Evolutionary conservation across 1,284 basidiomycete species (phyloP), one percentile per base, ranked within the genome.

Genomic region (Tilletia indica): DNA sequence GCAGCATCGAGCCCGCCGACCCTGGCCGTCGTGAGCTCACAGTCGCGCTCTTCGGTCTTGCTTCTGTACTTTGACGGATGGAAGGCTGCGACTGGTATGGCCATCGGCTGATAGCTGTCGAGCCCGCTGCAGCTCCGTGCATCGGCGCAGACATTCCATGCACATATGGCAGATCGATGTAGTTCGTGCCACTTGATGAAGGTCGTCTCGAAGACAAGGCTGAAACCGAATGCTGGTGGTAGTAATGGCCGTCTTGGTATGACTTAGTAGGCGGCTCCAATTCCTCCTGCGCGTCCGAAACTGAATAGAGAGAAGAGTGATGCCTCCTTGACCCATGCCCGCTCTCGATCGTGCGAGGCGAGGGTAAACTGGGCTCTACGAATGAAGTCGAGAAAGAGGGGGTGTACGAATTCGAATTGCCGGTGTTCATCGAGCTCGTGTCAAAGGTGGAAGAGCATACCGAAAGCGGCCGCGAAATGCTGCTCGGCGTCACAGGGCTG

Each of bases 371-470:
- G 1, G 8, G 19, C n/a, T 54, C 42, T 45, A 14, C 51, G 51
- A 54, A 21, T 4, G 51, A 54, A 8, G 51, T 54, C 51, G 51
- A 9, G n/a, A 31, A n/a, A 9, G 51, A 11, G 2, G 51, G 1
- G 51, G 51, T 19, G 51, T n/a, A 54, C n/a, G 51, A 54, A 31
- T 31, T n/a, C 8, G n/a, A n/a, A 8, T 54, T n/a, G 25, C 12
- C 51, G 51, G 25, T 31, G 51, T 31, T 31, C n/a, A 21, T 54
- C 19, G 51, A 54, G 1, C 8, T 31, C 19, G 51, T 54, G 51
- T 54, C 51, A 31, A 54, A 54, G 19, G 51, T 54, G 25, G 51
- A 54, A 8, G 51, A 54, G 51, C 51, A 54, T n/a, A 54, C 51
- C n/a, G 51, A 54, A 19, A 54, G 51, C 8, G 51, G 51, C 25